Percentiles rank a stretch among this genome's conserved stretches.
Evolutionary conservation across 306 rosid species (phyloP).

Genomic region (Cucurbita pepo): DNA sequence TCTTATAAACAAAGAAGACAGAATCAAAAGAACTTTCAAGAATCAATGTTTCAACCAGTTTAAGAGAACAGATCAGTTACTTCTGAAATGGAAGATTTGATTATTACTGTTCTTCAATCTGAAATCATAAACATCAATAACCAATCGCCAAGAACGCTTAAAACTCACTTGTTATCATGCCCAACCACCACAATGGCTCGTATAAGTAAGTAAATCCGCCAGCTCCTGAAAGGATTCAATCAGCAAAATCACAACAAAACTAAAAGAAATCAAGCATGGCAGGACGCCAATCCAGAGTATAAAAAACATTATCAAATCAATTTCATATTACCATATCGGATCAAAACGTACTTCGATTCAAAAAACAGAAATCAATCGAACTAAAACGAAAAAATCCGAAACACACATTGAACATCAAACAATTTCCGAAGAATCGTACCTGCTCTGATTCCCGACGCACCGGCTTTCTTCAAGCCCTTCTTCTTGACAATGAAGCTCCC

Average conservation of each 20-base stretch:
- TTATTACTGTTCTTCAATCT: neutral
- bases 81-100: neutral
- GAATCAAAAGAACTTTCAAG: neutral
- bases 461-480: conserved; percentile 85
- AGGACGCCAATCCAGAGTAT: neutral
- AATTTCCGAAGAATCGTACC: conserved; percentile 18
- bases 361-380: neutral
- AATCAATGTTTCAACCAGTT: neutral
- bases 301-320: neutral
- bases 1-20: neutral
- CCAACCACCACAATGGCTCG: conserved; percentile 86
- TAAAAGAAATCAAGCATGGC: neutral
- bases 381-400: neutral
- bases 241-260: neutral
- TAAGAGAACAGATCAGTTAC: neutral
- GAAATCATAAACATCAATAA: neutral
- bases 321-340: neutral
- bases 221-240: conserved; percentile 21
- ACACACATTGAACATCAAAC: neutral
- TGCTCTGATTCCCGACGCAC: conserved; percentile 63
- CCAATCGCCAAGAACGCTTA: neutral
- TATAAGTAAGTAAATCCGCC: conserved; percentile 76
- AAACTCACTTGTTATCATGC: conserved; percentile 75
- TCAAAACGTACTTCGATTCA: neutral
- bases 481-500: conserved; percentile 80